phyloP scores from a whole-genome alignment of 2,329 filamentous ascomycete genomes.

The Sclerotinia borealis region DNA sequence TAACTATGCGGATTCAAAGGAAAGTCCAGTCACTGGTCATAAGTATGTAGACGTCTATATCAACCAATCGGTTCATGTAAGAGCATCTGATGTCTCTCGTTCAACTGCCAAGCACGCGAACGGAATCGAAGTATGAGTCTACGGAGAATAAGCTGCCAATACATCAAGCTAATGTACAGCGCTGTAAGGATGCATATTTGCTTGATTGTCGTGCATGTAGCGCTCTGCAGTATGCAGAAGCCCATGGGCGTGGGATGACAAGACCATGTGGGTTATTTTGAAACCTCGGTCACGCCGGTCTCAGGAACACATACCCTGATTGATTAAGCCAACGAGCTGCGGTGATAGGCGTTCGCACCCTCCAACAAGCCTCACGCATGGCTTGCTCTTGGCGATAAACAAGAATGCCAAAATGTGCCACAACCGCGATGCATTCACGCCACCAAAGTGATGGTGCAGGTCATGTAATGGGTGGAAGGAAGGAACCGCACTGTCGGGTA shows the following conservation, averaged over 20 bases:
- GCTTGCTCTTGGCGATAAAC: conserved; percentile 9
- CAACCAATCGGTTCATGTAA: not conserved
- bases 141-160: not conserved
- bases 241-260: not conserved
- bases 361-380: not conserved
- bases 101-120: not conserved
- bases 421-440: not conserved
- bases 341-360: not conserved
- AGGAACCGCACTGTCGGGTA: not conserved
- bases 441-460: not conserved
- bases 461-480: not conserved
- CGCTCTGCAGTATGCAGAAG: not conserved
- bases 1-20: not conserved
- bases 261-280: not conserved
- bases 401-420: conserved; percentile 14
- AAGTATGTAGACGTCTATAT: not conserved
- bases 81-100: not conserved
- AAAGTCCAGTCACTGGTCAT: not conserved
- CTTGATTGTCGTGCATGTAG: not conserved
- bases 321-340: not conserved
- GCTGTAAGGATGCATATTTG: not conserved
- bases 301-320: not conserved
- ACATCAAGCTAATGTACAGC: not conserved
- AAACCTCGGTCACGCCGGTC: not conserved
- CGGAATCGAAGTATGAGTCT: not conserved